Conservation (phyloP, 2,329 filamentous ascomycete species). For the Pyrenophora graminea region DNA sequence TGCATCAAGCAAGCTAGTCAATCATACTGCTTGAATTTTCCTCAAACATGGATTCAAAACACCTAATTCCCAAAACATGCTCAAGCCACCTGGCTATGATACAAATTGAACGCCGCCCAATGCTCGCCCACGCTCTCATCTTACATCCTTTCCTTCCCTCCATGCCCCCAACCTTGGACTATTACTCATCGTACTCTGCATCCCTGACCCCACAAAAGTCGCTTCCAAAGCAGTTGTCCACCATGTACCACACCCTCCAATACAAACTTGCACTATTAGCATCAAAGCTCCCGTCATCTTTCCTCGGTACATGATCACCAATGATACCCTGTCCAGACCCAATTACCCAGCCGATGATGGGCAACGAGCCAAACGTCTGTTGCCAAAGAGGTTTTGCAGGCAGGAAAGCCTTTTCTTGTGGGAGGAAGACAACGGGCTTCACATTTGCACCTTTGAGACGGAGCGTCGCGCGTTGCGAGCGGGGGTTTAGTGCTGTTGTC, state of each 20-base stretch:
- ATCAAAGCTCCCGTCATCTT: constrained; percentile 77
- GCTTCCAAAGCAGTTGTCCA: constrained; percentile 61
- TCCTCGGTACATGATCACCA: constrained; percentile 73
- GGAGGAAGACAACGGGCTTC: constrained; percentile 47
- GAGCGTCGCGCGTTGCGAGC: constrained; percentile 30
- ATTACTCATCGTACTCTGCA: constrained; percentile 50
- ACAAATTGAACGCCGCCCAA: constrained; percentile 11
- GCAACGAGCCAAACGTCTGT: constrained; percentile 52
- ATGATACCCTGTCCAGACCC: constrained; percentile 64
- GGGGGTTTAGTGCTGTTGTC: constrained; percentile 28
- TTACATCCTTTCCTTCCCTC: neutral
- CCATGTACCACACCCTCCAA: constrained; percentile 63
- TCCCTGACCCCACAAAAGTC: constrained; percentile 65
- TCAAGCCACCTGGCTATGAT: constrained; percentile 3
- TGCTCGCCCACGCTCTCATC: constrained; percentile 3
- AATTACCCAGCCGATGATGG: constrained; percentile 54
- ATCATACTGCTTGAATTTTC: neutral
- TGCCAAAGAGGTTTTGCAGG: constrained; percentile 50
- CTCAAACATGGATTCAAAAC: neutral
- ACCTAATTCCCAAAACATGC: neutral
- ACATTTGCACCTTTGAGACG: constrained; percentile 41
- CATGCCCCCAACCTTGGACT: neutral
- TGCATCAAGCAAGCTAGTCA: no score
- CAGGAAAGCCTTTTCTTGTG: constrained; percentile 53
- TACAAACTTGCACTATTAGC: constrained; percentile 66